Evolutionary conservation across 2,329 filamentous ascomycete species (phyloP).

Genomic region (Colletotrichum endophyticum): DNA sequence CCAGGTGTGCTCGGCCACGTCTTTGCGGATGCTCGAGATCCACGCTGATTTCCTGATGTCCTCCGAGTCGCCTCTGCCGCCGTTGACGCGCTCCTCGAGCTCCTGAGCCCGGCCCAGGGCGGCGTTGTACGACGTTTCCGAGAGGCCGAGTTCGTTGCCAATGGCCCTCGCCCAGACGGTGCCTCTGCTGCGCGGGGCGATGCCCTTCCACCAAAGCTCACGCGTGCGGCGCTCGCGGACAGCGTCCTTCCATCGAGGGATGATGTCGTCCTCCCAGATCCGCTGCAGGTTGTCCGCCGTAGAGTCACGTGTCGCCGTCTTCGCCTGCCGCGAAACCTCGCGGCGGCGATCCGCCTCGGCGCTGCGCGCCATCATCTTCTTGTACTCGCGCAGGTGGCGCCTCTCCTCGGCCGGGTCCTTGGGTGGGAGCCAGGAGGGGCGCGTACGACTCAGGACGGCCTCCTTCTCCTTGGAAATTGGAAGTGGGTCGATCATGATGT

Average conservation of each 20-base stretch:
- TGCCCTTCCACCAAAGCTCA: conserved; percentile 83
- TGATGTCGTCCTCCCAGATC: conserved; percentile 77
- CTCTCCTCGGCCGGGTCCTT: conserved; percentile 92
- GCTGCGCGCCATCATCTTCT: conserved; percentile 77
- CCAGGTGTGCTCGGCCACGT: conserved; percentile 70
- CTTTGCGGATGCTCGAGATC: conserved; percentile 68
- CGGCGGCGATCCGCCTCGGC: conserved; percentile 64
- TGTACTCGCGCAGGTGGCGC: conserved; percentile 84
- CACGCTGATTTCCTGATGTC: conserved; percentile 62
- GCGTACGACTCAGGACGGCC: conserved; percentile 78
- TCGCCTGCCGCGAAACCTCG: conserved; percentile 56
- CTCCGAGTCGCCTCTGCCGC: conserved; percentile 55
- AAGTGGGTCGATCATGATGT: conserved; percentile 84
- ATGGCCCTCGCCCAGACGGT: conserved; percentile 74
- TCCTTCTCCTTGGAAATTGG: conserved; percentile 88
- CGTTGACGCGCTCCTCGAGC: conserved; percentile 61
- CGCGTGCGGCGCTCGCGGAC: conserved; percentile 71
- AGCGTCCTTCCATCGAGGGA: conserved; percentile 78
- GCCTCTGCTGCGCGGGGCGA: conserved; percentile 73
- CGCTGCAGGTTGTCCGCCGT: conserved; percentile 59
- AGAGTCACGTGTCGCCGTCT: conserved; percentile 59
- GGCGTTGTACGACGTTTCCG: conserved; percentile 70
- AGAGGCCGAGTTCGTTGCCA: conserved; percentile 74
- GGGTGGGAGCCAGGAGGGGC: conserved; percentile 84
- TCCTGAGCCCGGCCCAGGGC: conserved; percentile 72